Conservation (phyloP, 306 rosid species). For the Mimosa bimucronata region DNA sequence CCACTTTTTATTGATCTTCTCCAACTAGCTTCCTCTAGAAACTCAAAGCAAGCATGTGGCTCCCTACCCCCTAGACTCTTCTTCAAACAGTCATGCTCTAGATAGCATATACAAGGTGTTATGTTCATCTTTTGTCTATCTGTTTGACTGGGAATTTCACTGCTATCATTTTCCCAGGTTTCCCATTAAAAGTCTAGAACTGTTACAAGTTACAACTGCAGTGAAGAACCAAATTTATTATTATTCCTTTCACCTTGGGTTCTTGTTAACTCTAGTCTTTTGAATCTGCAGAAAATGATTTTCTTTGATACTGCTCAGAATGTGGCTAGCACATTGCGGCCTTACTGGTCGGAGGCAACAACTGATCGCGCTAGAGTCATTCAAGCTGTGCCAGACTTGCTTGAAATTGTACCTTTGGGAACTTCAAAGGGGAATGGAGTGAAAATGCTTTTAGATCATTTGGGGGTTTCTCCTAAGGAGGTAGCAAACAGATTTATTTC, state of each 20-base stretch:
- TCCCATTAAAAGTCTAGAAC: not conserved
- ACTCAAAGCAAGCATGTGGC: not conserved
- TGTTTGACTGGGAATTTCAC: conserved; percentile 19
- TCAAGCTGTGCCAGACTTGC: conserved; percentile 84
- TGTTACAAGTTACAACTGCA: conserved; percentile 8
- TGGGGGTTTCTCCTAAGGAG: conserved; percentile 73
- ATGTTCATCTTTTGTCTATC: not conserved
- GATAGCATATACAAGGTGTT: conserved; percentile 16
- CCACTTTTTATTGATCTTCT: not conserved
- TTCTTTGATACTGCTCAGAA: conserved; percentile 71
- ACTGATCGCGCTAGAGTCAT: conserved; percentile 69
- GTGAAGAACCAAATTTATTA: conserved; percentile 11
- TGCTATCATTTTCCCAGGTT: not conserved
- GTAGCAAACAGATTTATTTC: conserved; percentile 44
- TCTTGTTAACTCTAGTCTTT: conserved; percentile 33
- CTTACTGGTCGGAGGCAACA: conserved; percentile 83
- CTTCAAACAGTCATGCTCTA: not conserved
- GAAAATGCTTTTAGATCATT: conserved; percentile 81
- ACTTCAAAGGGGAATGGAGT: conserved; percentile 91
- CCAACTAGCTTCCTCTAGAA: not conserved
- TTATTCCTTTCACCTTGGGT: conserved; percentile 21
- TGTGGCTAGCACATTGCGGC: conserved; percentile 68
- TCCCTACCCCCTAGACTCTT: not conserved
- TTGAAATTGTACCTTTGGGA: conserved; percentile 87
- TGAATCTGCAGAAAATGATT: conserved; percentile 70